Base-by-base conservation (phyloP, 2,329 filamentous ascomycete species). In the Didymosphaeria variabile region DNA sequence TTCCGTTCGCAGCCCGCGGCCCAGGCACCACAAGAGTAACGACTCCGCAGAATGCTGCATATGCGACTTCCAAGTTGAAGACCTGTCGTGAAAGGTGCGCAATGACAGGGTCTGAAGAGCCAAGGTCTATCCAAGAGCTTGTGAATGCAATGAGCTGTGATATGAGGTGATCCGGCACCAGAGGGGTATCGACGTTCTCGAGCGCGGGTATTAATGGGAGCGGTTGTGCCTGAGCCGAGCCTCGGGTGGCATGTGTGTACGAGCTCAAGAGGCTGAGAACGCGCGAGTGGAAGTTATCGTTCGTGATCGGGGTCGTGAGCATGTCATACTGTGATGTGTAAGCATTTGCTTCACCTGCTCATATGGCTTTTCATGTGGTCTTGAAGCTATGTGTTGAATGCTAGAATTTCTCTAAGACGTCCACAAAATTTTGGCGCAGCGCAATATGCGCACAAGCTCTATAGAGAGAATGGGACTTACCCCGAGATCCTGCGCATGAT, bases 91-190 rank as follows among this genome's bases (percentile, higher is more conserved):
- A 97, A 60, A 98, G 86, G 76, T 91, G 92, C 8, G 93, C 89
- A 64, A 98, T 89, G 64, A 94, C 79, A 7, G 93, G 91, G 76
- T 97, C 91, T 1, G 88, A 81, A 2, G 94, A 97, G 70, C 90
- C 90, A 13, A 98, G 82, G 74, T 98, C 94, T 67, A 97, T 94
- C 94, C 94, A 98, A 6, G 92, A 87, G 77, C 93, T 97, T n/a
- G 88, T 88, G 60, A 91, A 90, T 15, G 89, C 92, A 52, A 96
- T 86, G 61, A 95, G 83, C 55, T 93, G 91, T 65, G 88, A 88
- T 62, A 93, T 87, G 64, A 86, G 85, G 15, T 87, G 84, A 59
- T 86, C 86, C 5, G 91, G 91, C 52, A 88, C 88, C 57, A 95
- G 81, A 21, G 86, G 87, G 0, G 93, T 94, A 74, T 97, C 94